Conservation (phyloP, 192 early-diverging fungal genomes). For the Entomortierella lignicola region DNA sequence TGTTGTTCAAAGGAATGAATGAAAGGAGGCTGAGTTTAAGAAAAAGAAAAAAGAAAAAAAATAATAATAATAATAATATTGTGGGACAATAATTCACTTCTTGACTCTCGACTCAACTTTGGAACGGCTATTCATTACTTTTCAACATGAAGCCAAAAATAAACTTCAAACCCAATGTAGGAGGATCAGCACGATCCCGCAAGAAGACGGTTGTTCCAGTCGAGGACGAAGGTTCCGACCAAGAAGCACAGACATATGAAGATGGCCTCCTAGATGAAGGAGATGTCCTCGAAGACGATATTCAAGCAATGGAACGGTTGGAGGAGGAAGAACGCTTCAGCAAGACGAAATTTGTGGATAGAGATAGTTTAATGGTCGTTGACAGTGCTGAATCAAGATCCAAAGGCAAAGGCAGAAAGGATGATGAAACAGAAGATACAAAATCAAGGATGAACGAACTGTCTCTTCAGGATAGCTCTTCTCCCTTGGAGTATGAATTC, state of each 20-base stretch:
- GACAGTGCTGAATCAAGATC: neutral
- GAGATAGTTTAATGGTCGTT: slow-evolving; percentile 8
- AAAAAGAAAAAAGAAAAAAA: slow-evolving; percentile 10
- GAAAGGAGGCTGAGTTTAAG: neutral
- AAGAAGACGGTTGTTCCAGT: slow-evolving; percentile 7
- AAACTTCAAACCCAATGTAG: slow-evolving; percentile 35
- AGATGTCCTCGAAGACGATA: slow-evolving; percentile 27
- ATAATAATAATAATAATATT: too few species aligned
- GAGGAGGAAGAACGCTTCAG: slow-evolving; percentile 45
- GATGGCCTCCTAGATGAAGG: slow-evolving; percentile 17
- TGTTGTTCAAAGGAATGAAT: too few species aligned
- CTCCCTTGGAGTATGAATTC: neutral
- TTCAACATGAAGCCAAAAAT: slow-evolving; percentile 38
- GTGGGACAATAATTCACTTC: neutral
- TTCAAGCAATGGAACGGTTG: slow-evolving; percentile 30
- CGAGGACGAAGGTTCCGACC: slow-evolving; percentile 30
- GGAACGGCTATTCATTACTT: neutral
- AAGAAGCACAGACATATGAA: slow-evolving; percentile 13
- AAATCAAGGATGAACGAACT: slow-evolving; percentile 6
- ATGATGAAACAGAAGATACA: neutral
- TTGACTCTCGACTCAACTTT: neutral
- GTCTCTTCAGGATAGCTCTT: slow-evolving; percentile 7
- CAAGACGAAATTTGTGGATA: slow-evolving; percentile 8
- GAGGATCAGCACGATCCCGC: slow-evolving; percentile 27
- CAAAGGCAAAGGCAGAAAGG: slow-evolving; percentile 14